Evolutionary conservation across 306 rosid species (phyloP).

Genomic region (Fagus sylvatica): DNA sequence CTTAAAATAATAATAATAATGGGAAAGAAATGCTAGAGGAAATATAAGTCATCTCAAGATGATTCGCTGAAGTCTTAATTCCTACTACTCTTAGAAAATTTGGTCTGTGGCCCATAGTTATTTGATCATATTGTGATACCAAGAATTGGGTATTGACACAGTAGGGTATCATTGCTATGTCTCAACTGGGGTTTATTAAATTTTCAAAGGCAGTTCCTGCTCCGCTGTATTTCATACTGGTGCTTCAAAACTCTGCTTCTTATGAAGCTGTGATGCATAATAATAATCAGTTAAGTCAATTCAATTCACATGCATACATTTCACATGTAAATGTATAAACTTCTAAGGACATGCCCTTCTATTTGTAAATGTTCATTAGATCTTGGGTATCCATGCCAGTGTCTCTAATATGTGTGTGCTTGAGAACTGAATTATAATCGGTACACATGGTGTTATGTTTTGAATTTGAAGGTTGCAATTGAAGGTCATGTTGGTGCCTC

Average conservation of each 20-base stretch:
- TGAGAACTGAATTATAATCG: neutral
- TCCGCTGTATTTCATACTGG: neutral
- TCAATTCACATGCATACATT: conserved; percentile 15
- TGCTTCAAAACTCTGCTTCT: conserved; percentile 14
- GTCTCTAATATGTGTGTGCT: neutral
- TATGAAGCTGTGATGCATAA: conserved; percentile 6
- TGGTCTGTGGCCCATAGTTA: neutral
- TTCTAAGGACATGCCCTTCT: neutral
- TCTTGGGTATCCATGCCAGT: neutral
- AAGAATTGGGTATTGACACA: neutral
- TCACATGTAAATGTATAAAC: neutral
- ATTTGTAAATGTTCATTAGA: neutral
- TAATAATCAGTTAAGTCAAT: conserved; percentile 12
- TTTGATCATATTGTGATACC: neutral
- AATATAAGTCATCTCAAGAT: neutral
- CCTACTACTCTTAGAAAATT: neutral
- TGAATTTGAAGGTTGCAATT: conserved; percentile 15
- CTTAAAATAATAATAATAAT: neutral
- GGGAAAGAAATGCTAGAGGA: neutral
- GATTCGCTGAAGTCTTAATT: neutral
- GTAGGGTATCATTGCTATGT: neutral
- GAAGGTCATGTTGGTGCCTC: neutral
- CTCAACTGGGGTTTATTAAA: neutral
- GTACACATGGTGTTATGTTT: neutral
- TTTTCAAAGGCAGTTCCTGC: neutral